Base-by-base conservation (phyloP, 331 rosid species). In the Prunus yedoensis region DNA sequence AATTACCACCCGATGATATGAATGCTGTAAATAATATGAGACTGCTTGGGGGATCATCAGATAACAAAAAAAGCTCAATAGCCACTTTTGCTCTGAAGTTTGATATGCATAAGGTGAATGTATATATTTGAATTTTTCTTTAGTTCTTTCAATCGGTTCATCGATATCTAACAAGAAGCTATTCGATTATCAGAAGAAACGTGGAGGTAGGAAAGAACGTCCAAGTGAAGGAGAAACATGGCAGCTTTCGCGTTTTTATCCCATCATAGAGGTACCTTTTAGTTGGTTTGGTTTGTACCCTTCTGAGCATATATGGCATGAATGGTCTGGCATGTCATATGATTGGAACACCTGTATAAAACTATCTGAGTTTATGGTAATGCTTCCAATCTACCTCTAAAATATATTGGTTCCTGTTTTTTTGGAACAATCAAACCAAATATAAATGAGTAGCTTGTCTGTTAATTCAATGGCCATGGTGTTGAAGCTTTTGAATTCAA, bases 191-290 rank as follows among this genome's bases (percentile, higher is more conserved):
- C 96, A 94, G 97, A 94, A 88, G 85, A 92, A 90, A 91, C 94
- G 85, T 67, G 97, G 85, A 6, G 92, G 76, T 75, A 87, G 99
- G 80, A 92, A 90, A 85, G 97, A 88, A 16, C 97, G 96, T 73
- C 77, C 88, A 46, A 89, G 81, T 73, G 97, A 89, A 82, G 89
- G 88, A 78, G 93, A 87, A 77, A 74, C 85, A 52, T 94, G 99
- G 99, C 96, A 92, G 72, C 84, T 94, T 63, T 85, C 97, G 17
- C 97, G 96, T 74, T 94, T 94, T 82, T 94, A 89, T 80, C 99
- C 99, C 73, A 87, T 92, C 10, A 81, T 92, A 78, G 99, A 94
- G 99, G 99, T 94, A 80, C 66, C 66, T 70, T 46, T 27, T 6
- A 23, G 69, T 64, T 59, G 45, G 61, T 56, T 30, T 65, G 3